Conservation (phyloP, 352 stramenopile species). For the Phytophthora chlamydospora region DNA sequence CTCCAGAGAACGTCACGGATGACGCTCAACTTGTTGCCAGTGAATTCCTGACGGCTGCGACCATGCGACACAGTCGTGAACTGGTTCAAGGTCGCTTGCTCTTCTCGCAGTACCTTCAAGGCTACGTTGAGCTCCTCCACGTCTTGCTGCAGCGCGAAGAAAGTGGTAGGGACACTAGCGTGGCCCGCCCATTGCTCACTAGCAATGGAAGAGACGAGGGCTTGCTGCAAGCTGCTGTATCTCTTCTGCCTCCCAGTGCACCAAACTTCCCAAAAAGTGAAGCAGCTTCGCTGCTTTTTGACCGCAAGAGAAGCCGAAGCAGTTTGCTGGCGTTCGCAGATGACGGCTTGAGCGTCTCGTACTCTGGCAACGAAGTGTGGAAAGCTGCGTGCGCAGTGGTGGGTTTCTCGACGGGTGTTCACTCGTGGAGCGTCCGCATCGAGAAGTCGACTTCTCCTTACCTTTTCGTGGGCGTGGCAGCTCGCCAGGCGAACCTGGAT, state of each 20-base stretch:
- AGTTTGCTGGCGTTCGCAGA: constrained; percentile 68
- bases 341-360: constrained; percentile 66
- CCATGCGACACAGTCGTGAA: constrained; percentile 58
- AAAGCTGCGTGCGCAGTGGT: constrained; percentile 80
- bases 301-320: constrained; percentile 73
- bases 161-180: neutral
- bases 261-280: constrained; percentile 4
- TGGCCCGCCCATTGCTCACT: neutral
- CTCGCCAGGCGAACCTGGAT: constrained; percentile 88
- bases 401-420: constrained; percentile 75
- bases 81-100: constrained; percentile 61
- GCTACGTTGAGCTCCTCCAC: constrained; percentile 65
- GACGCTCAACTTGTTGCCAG: constrained; percentile 22
- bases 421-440: constrained; percentile 89
- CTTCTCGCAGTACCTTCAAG: constrained; percentile 77
- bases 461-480: constrained; percentile 97
- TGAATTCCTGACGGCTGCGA: constrained; percentile 58
- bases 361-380: constrained; percentile 89
- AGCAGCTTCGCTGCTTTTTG: constrained; percentile 39
- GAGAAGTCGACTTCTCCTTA: constrained; percentile 97
- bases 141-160: constrained; percentile 23
- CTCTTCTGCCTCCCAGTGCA: neutral
- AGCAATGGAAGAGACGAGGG: neutral
- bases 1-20: neutral
- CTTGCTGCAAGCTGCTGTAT: neutral